Evolutionary conservation across 768 basidiomycete genomes (phyloP).

Genomic region (Termitomyces sp.): DNA sequence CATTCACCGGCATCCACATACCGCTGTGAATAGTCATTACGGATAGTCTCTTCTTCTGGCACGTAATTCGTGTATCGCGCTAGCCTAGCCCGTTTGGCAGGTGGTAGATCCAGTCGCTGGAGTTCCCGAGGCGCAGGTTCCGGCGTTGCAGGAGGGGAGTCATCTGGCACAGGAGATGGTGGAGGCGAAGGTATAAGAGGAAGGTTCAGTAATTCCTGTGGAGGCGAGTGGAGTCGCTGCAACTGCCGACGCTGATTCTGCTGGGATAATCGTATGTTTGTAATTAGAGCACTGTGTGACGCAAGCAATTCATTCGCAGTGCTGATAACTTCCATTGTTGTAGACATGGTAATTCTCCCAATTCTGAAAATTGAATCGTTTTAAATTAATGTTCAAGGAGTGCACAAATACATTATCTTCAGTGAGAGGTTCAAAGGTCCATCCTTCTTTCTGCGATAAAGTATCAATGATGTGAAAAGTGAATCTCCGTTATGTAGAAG

Average conservation of each 20-base stretch:
- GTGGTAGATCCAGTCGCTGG: slow-evolving; percentile 39
- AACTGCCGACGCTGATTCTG: slow-evolving; percentile 51
- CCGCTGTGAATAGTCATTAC: slow-evolving; percentile 89
- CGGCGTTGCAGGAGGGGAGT: slow-evolving; percentile 44
- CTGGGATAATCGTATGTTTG: slow-evolving; percentile 51
- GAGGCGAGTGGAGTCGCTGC: slow-evolving; percentile 47
- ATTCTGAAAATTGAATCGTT: neutral
- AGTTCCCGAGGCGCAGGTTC: slow-evolving; percentile 25
- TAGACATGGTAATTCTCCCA: slow-evolving; percentile 2
- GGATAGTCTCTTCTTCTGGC: slow-evolving; percentile 91
- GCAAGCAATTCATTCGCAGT: slow-evolving; percentile 64
- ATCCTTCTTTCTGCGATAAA: neutral
- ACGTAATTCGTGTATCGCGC: slow-evolving; percentile 77
- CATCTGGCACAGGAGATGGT: slow-evolving; percentile 42
- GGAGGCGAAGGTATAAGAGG: slow-evolving; percentile 56
- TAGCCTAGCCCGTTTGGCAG: slow-evolving; percentile 69
- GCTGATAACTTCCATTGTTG: slow-evolving; percentile 46
- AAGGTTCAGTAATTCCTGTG: slow-evolving; percentile 46
- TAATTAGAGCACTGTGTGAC: slow-evolving; percentile 52
- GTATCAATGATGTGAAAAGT: neutral
- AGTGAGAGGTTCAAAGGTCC: neutral
- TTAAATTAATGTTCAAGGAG: neutral
- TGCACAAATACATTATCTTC: neutral
- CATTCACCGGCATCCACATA: slow-evolving; percentile 91
- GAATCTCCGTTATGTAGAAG: neutral